These are phyloP conservation scores for Chlorophyllum brunneum DNA, from an alignment of 768 basidiomycete species.

Conservation along the genomic window DNA sequence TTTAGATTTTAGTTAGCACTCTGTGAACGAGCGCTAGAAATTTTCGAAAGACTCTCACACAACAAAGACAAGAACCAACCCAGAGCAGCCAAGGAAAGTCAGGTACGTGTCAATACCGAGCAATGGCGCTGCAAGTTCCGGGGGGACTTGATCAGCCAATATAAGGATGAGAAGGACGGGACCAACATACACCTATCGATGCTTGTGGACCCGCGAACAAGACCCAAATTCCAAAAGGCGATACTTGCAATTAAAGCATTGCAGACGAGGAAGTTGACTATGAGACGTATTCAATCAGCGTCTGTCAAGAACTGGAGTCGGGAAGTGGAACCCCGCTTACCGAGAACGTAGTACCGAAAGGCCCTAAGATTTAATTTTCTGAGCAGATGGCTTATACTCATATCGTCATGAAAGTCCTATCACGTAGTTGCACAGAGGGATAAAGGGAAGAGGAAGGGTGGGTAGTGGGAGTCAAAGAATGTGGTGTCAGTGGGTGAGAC, in stretches of 20 bases:
- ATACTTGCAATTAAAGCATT: constrained; percentile 62
- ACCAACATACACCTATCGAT: constrained; percentile 2
- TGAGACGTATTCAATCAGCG: background rate
- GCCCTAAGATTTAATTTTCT: constrained; percentile 33
- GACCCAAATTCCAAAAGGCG: constrained; percentile 66
- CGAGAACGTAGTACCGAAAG: constrained; percentile 58
- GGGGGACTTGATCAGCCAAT: background rate
- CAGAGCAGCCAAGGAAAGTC: constrained; percentile 53
- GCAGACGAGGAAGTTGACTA: constrained; percentile 60
- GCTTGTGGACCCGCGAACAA: constrained; percentile 26
- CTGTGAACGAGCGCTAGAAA: background rate
- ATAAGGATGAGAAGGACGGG: constrained; percentile 2
- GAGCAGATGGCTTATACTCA: constrained; percentile 32
- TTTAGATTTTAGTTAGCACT: constrained; percentile 3
- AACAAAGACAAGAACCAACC: constrained; percentile 54
- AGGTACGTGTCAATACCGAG: constrained; percentile 56
- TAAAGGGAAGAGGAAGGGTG: constrained; percentile 15
- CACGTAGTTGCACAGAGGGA: constrained; percentile 26
- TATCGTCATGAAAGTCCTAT: constrained; percentile 26
- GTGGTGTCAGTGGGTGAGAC: constrained; percentile 4
- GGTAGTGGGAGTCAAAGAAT: constrained; percentile 12
- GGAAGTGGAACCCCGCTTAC: constrained; percentile 31
- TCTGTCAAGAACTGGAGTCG: background rate
- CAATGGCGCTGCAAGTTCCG: constrained; percentile 19
- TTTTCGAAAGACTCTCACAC: constrained; percentile 39